Percentiles rank a stretch among this genome's conserved stretches.
These are phyloP conservation scores for Hortiboletus flavorubellus DNA, from an alignment of 768 basidiomycete genomes.

Conservation along the genomic window DNA sequence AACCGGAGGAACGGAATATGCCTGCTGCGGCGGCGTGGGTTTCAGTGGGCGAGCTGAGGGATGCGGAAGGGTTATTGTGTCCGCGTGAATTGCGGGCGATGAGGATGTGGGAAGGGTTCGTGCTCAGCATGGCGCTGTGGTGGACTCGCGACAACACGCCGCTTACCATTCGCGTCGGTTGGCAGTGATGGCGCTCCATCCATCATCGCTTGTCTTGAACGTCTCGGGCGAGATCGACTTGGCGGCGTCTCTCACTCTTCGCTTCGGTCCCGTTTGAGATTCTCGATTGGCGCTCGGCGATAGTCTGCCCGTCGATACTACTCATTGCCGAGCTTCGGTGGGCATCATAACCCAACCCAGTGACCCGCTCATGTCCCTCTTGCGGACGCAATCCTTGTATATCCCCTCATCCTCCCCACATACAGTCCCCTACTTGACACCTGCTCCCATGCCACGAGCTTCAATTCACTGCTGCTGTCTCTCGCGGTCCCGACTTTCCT, in stretches of 20 bases:
- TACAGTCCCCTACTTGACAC: background rate
- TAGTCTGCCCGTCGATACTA: background rate
- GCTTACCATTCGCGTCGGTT: background rate
- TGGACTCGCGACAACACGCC: no score
- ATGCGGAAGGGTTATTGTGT: constrained; percentile 69
- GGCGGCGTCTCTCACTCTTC: background rate
- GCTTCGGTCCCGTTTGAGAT: background rate
- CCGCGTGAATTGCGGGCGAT: constrained; percentile 85
- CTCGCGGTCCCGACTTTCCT: no score
- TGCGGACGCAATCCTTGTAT: no score
- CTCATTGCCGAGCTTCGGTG: no score
- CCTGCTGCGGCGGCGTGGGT: constrained; percentile 86
- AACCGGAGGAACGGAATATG: constrained; percentile 77
- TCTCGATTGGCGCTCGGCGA: background rate
- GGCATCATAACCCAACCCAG: no score
- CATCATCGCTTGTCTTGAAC: background rate
- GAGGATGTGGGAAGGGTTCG: constrained; percentile 81
- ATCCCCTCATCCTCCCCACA: no score
- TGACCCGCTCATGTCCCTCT: no score
- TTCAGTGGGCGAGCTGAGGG: constrained; percentile 81
- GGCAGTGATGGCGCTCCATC: background rate
- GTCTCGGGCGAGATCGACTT: background rate
- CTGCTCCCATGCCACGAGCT: background rate
- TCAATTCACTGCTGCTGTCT: no score
- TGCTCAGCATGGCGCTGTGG: constrained; percentile 16